Conservation (phyloP, 2,329 filamentous ascomycete species). For the Xylariaceae sp. region DNA sequence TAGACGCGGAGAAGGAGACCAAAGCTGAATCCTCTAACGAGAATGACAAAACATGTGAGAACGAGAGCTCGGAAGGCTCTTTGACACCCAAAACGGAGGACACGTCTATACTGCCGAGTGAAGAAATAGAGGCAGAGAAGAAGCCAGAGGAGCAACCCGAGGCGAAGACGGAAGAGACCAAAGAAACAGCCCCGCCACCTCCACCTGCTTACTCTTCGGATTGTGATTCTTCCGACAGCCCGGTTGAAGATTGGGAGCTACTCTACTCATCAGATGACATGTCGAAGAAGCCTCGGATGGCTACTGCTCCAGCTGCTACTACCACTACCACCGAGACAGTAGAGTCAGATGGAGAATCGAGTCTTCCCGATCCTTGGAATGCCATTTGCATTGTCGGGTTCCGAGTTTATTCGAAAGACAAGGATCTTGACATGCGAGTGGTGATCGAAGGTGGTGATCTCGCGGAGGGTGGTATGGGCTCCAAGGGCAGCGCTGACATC, state of each 20-base stretch:
- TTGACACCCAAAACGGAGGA: no score
- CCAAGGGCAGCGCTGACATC: conserved; percentile 51
- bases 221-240: conserved; percentile 56
- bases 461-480: conserved; percentile 53
- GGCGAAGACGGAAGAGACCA: not conserved
- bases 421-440: conserved; percentile 48
- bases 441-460: conserved; percentile 53
- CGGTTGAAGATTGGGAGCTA: conserved; percentile 56
- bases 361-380: conserved; percentile 38
- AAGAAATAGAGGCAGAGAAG: not conserved
- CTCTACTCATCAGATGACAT: conserved; percentile 58
- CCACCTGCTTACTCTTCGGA: conserved; percentile 40
- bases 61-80: not conserved
- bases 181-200: conserved; percentile 3
- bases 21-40: not conserved
- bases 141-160: not conserved
- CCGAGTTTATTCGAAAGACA: conserved; percentile 42
- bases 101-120: no score
- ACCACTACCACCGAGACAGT: conserved; percentile 23
- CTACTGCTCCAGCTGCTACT: conserved; percentile 24
- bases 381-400: conserved; percentile 40
- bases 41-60: not conserved
- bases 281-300: conserved; percentile 45
- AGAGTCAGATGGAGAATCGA: conserved; percentile 40
- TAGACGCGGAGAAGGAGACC: not conserved